These are phyloP conservation scores for Arthrobotrys megalospora DNA, from an alignment of 2,329 filamentous ascomycete genomes.

Conservation along the genomic window DNA sequence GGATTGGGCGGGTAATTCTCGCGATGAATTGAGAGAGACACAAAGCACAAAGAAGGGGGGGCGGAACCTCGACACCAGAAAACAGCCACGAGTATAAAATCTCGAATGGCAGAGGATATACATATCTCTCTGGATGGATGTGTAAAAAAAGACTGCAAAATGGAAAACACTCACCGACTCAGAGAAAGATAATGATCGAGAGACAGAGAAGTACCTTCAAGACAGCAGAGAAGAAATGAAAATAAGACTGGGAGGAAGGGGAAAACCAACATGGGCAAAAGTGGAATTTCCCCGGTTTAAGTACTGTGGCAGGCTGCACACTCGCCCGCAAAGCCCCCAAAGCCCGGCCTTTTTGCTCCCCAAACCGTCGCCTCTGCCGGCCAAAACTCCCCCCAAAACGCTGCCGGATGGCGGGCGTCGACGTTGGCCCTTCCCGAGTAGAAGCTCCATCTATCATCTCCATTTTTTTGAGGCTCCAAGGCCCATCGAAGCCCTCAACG, in stretches of 20 bases:
- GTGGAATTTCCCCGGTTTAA: conserved; percentile 61
- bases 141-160: no score
- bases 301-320: conserved; percentile 52
- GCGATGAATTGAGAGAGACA: conserved; percentile 25
- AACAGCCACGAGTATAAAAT: conserved; percentile 15
- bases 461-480: conserved; percentile 49
- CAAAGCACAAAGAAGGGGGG: conserved; percentile 7
- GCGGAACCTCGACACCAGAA: conserved; percentile 33
- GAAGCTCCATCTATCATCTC: conserved; percentile 3
- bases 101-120: no score
- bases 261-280: conserved; percentile 46
- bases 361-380: not conserved
- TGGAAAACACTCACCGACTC: no score
- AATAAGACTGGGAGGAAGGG: conserved; percentile 2
- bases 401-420: conserved; percentile 32
- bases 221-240: conserved; percentile 15
- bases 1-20: conserved; percentile 55
- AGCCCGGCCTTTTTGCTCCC: conserved; percentile 9
- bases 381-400: conserved; percentile 30
- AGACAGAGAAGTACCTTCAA: not conserved
- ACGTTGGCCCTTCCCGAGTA: conserved; percentile 10
- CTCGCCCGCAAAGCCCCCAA: conserved; percentile 33
- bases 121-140: no score
- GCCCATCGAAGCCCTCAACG: conserved; percentile 1
- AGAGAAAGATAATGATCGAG: no score